phyloP scores from a whole-genome alignment of 257 asterid genomes.

The Solanum paucissectum region DNA sequence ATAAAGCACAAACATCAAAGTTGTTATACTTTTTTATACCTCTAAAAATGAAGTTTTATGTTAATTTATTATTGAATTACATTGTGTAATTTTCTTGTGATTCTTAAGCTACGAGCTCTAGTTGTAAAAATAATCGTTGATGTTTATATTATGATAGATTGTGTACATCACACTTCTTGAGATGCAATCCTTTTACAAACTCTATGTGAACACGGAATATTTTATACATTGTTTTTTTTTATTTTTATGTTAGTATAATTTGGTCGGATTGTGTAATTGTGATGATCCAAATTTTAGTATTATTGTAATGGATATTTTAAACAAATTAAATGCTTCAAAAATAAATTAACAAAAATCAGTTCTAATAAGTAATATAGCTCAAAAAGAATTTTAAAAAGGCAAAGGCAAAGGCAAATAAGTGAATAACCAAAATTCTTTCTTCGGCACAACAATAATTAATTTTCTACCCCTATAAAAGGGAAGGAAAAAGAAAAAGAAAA shows the following conservation, averaged over 20 bases:
- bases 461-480: background rate
- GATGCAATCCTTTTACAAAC: fast-evolving
- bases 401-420: background rate
- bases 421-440: background rate
- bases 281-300: background rate
- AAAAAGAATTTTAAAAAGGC: background rate
- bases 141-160: background rate
- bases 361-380: background rate
- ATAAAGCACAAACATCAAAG: background rate
- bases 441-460: background rate
- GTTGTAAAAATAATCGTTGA: fast-evolving
- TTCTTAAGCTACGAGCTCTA: background rate
- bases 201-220: background rate
- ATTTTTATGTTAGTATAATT: background rate
- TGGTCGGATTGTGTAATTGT: background rate
- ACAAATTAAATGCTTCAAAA: background rate
- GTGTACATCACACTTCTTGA: too few species aligned
- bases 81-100: background rate
- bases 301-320: background rate
- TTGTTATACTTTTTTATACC: background rate
- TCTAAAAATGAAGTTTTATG: background rate
- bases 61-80: background rate
- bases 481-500: too few species aligned
- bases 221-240: background rate
- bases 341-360: background rate